Evolutionary conservation across 1,284 basidiomycete genomes (phyloP), one percentile per base, ranked within the genome.

Genomic region (Puccinia hordei): DNA sequence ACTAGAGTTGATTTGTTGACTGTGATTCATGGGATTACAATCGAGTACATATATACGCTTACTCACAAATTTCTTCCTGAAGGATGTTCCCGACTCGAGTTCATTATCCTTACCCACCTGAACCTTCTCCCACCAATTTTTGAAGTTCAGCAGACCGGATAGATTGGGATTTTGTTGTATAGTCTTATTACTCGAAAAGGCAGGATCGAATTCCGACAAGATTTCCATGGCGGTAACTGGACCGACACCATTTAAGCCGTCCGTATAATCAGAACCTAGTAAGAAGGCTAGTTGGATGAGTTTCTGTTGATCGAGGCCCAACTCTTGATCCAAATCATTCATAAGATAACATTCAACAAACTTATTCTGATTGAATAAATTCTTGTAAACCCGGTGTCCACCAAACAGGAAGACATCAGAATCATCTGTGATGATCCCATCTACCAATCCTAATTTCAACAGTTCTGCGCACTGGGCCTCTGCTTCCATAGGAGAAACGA

Each of bases 321-420:
- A 88, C 86, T 99, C 97, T 59, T 95, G 90, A 73, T 90, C 89
- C 76, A 99, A 89, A 85, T 99, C 97, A 0, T 90, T 87, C 8
- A 91, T 87, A 49, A 97, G 87, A 87, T 97, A 99, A 85, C 94
- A 95, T 86, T 99, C 96, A 81, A 98, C 96, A 12, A 94, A 97
- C 88, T 98, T 98, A 81, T 93, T 93, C 87, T 98, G 94, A 86
- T 98, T 98, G 88, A 99, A 99, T 92, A 99, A 97, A 86, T 99
- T 98, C 87, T 97, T 97, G 89, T 93, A 98, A 61, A 99, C 93
- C 38, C 94, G 91, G 81, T 89, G 88, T 22, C 93, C 96, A 30
- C 66, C 68, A 83, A 99, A 99, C 65, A 99, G 90, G 86, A 99
- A 99, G 49, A 99, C 95, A 84, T 99, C 97, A 22, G 94, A 97